phyloP scores from a whole-genome alignment of 2,329 filamentous ascomycete genomes.

The Alternaria atra region DNA sequence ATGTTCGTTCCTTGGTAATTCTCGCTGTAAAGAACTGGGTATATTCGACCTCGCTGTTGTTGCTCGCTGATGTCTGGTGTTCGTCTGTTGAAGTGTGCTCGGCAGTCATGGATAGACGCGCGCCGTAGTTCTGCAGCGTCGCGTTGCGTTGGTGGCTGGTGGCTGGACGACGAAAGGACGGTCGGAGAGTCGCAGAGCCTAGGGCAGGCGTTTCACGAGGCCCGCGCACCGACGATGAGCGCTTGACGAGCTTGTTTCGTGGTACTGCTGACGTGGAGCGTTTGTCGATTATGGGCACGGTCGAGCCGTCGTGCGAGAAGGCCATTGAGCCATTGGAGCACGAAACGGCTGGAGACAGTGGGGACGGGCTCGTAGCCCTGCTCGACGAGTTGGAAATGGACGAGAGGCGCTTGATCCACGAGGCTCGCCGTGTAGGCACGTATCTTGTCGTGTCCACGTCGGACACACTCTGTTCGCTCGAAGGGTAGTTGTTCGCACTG shows the following conservation, averaged over 20 bases:
- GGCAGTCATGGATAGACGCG: slow-evolving; percentile 38
- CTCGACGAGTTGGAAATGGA: slow-evolving; percentile 71
- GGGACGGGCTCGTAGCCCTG: slow-evolving; percentile 69
- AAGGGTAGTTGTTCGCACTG: slow-evolving; percentile 29
- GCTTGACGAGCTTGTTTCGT: slow-evolving; percentile 82
- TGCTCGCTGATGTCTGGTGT: slow-evolving; percentile 24
- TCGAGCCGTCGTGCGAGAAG: slow-evolving; percentile 63
- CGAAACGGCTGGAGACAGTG: slow-evolving; percentile 71
- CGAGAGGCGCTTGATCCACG: slow-evolving; percentile 78
- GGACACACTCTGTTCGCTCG: slow-evolving; percentile 35
- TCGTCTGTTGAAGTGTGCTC: slow-evolving; percentile 36
- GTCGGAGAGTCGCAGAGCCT: slow-evolving; percentile 68
- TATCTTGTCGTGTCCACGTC: slow-evolving; percentile 35
- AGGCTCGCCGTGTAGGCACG: slow-evolving; percentile 56
- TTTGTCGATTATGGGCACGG: slow-evolving; percentile 67
- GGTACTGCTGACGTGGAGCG: slow-evolving; percentile 55
- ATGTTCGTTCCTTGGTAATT: slow-evolving; percentile 45
- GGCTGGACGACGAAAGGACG: slow-evolving; percentile 74
- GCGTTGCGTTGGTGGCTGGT: slow-evolving; percentile 82
- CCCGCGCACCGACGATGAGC: slow-evolving; percentile 66
- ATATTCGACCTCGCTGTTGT: slow-evolving; percentile 45
- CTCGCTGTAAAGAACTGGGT: slow-evolving; percentile 51
- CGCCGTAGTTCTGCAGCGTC: slow-evolving; percentile 67
- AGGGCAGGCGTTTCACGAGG: slow-evolving; percentile 56
- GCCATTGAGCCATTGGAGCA: slow-evolving; percentile 67